phyloP scores from a whole-genome alignment of 2,329 filamentous ascomycete genomes.

The Botryotinia convoluta region DNA sequence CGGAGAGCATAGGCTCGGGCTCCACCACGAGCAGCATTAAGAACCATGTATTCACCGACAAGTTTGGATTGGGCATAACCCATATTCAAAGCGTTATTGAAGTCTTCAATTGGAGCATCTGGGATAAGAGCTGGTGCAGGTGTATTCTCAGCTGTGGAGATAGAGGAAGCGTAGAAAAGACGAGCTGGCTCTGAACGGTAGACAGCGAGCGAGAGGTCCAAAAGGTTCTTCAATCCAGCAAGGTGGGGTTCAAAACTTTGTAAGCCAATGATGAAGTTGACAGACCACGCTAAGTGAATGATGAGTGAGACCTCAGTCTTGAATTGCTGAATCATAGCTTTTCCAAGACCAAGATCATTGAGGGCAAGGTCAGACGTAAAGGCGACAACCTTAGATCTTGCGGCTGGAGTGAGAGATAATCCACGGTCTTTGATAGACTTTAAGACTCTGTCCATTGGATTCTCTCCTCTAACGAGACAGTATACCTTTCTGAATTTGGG shows the following conservation, averaged over 20 bases:
- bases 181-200: constrained; percentile 34
- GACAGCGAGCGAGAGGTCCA: constrained; percentile 23
- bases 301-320: constrained; percentile 38
- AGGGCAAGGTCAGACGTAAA: constrained; percentile 16
- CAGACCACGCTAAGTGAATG: constrained; percentile 21
- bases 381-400: constrained; percentile 15
- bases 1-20: constrained; percentile 42
- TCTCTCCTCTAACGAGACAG: constrained; percentile 49
- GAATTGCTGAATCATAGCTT: constrained; percentile 34
- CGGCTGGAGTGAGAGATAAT: constrained; percentile 9
- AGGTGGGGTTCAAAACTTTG: constrained; percentile 32
- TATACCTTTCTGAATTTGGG: constrained; percentile 53
- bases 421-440: constrained; percentile 18
- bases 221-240: constrained; percentile 26
- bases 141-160: constrained; percentile 38
- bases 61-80: constrained; percentile 51
- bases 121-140: constrained; percentile 35
- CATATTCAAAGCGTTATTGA: constrained; percentile 44
- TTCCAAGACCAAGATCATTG: constrained; percentile 19
- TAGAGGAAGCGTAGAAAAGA: constrained; percentile 42
- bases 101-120: constrained; percentile 37
- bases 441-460: constrained; percentile 21
- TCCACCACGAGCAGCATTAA: constrained; percentile 38
- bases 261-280: constrained; percentile 19
- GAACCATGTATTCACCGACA: constrained; percentile 47